Conservation (phyloP, 2,329 filamentous ascomycete genomes). For the Xylaria digitata region DNA sequence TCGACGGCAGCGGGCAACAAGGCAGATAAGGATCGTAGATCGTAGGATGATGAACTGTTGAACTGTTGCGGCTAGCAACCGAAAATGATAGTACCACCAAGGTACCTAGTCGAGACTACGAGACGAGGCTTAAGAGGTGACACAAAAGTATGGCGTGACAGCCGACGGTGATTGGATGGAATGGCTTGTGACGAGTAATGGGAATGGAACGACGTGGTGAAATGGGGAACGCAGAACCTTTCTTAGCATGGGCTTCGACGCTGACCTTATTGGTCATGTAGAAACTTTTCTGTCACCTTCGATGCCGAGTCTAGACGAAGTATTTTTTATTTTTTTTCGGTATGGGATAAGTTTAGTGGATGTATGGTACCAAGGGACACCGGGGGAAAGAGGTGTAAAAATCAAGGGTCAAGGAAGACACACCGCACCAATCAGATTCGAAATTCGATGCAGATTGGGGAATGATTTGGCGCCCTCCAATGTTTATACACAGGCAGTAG, state of each 20-base stretch:
- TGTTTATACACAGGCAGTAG: neutral
- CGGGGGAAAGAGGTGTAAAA: slow-evolving; percentile 1
- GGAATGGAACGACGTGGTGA: slow-evolving; percentile 5
- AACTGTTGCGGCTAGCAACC: neutral
- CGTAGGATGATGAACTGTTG: neutral
- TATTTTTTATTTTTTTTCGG: slow-evolving; percentile 11
- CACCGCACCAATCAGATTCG: slow-evolving; percentile 28
- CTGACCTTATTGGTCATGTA: neutral
- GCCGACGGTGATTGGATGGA: slow-evolving; percentile 18
- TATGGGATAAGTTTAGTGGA: slow-evolving; percentile 1
- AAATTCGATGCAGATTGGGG: slow-evolving; percentile 20
- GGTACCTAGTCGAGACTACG: no score
- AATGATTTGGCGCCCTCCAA: slow-evolving; percentile 19
- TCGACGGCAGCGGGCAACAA: neutral
- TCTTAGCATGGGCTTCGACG: slow-evolving; percentile 11
- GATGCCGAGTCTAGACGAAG: slow-evolving; percentile 6
- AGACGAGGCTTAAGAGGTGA: slow-evolving; percentile 27
- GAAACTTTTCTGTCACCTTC: neutral
- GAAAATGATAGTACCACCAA: neutral
- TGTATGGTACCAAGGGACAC: neutral
- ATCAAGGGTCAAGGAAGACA: slow-evolving; percentile 1
- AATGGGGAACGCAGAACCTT: slow-evolving; percentile 9
- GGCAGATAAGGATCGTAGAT: no score
- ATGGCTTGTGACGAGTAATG: slow-evolving; percentile 5
- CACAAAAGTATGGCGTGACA: slow-evolving; percentile 14